phyloP scores from a whole-genome alignment of 495 filamentous ascomycete genomes.

The Ramalina intermedia region DNA sequence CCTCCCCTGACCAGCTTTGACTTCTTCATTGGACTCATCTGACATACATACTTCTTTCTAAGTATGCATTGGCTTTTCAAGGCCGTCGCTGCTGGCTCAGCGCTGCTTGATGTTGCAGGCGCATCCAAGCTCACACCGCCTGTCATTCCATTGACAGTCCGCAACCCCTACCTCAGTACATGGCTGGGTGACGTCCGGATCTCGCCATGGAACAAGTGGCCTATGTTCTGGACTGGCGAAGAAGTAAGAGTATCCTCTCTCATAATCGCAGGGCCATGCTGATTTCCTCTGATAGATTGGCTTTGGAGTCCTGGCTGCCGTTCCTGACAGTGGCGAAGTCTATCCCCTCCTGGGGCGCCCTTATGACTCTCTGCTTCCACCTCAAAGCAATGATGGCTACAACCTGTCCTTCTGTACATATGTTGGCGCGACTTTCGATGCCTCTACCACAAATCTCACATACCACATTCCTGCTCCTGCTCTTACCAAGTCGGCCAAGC shows the following conservation, averaged over 20 bases:
- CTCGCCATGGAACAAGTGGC: conserved; percentile 82
- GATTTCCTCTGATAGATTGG: conserved; percentile 41
- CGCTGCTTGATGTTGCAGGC: conserved; percentile 5
- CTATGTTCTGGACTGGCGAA: conserved; percentile 85
- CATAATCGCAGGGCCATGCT: not conserved
- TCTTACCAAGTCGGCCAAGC: conserved; percentile 21
- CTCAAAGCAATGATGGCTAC: conserved; percentile 35
- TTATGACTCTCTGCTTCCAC: conserved; percentile 53
- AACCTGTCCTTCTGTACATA: conserved; percentile 58
- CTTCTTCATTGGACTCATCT: no score
- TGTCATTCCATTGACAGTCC: conserved; percentile 74
- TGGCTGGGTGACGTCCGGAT: conserved; percentile 71
- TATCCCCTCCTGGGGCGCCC: conserved; percentile 80
- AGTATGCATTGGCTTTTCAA: conserved; percentile 9
- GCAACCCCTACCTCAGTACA: conserved; percentile 83
- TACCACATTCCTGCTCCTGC: conserved; percentile 48
- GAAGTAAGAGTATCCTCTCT: conserved; percentile 24
- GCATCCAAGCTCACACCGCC: conserved; percentile 52
- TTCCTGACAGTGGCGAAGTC: conserved; percentile 54
- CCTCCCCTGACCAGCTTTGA: no score
- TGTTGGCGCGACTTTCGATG: conserved; percentile 70
- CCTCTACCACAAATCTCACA: conserved; percentile 83
- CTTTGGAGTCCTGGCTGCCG: conserved; percentile 62
- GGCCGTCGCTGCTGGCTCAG: conserved; percentile 8
- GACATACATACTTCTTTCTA: not conserved